Conservation (phyloP, 495 filamentous ascomycete species). For the Neurospora tetrasperma region DNA sequence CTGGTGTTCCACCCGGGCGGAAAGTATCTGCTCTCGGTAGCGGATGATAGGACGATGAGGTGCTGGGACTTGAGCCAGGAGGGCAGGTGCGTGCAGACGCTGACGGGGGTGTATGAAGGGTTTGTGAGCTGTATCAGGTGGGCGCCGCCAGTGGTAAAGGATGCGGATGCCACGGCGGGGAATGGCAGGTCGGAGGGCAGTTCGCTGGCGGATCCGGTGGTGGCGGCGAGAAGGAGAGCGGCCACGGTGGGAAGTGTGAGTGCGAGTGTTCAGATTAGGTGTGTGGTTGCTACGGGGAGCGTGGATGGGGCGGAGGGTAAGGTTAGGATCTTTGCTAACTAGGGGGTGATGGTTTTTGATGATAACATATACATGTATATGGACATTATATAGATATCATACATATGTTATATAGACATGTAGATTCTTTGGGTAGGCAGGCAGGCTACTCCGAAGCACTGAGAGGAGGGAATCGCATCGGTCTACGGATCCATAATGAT, state of each 20-base stretch:
- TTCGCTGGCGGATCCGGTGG: not conserved
- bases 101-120: slow-evolving; percentile 10
- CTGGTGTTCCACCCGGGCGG: slow-evolving; percentile 84
- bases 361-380: not conserved
- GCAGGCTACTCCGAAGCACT: not conserved
- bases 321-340: slow-evolving; percentile 9
- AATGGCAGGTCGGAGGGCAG: not conserved
- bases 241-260: not conserved
- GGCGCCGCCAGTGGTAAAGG: slow-evolving; percentile 8
- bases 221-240: not conserved
- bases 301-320: slow-evolving; percentile 10
- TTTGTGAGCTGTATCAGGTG: slow-evolving; percentile 12
- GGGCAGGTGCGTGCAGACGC: slow-evolving; percentile 63
- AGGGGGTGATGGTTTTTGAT: not conserved
- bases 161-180: not conserved
- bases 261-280: slow-evolving; percentile 2
- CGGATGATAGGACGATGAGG: slow-evolving; percentile 79
- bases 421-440: not conserved
- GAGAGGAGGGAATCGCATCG: not conserved
- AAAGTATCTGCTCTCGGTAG: slow-evolving; percentile 72
- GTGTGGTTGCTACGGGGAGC: slow-evolving; percentile 10
- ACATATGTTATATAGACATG: too few species aligned
- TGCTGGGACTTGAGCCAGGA: slow-evolving; percentile 94
- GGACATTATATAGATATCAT: too few species aligned
- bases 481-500: not conserved